A percentile compares a stretch with the other conserved stretches of the same genome.
These are phyloP conservation scores for Penicillium alfredii DNA, from an alignment of 495 filamentous ascomycete genomes.

Conservation along the genomic window DNA sequence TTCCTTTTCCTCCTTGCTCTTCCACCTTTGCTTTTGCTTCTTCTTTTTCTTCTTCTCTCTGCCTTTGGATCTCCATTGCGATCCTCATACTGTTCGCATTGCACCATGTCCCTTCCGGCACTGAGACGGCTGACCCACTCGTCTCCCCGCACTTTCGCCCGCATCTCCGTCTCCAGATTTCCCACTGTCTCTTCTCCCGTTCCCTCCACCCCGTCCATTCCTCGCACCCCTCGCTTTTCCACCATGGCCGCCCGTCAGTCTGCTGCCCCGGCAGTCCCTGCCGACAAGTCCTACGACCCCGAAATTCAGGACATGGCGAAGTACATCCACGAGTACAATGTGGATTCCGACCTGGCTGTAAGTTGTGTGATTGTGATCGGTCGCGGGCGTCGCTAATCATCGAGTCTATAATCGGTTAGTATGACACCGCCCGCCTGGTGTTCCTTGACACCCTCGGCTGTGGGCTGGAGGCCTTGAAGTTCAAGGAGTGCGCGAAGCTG, in stretches of 20 bases:
- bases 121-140: constrained; percentile 45
- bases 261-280: constrained; percentile 30
- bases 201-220: constrained; percentile 17
- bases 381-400: background rate
- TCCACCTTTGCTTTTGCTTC: constrained; percentile 9
- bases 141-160: constrained; percentile 46
- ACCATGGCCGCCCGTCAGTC: constrained; percentile 44
- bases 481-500: constrained; percentile 91
- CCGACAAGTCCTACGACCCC: constrained; percentile 64
- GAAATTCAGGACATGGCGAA: constrained; percentile 91
- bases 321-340: constrained; percentile 87
- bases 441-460: constrained; percentile 96
- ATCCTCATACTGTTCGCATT: constrained; percentile 13
- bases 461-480: constrained; percentile 89
- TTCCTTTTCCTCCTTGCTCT: constrained; percentile 9
- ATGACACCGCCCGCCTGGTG: constrained; percentile 83
- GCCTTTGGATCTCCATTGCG: constrained; percentile 4
- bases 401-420: constrained; percentile 46
- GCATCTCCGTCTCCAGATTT: constrained; percentile 36
- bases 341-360: constrained; percentile 90
- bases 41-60: constrained; percentile 6
- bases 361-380: constrained; percentile 29
- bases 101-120: constrained; percentile 27
- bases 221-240: constrained; percentile 35
- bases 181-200: constrained; percentile 23